A percentile compares a stretch with the other conserved stretches of the same genome.
These are phyloP conservation scores for Cicer cuneatum DNA, from an alignment of 306 rosid genomes.

Conservation along the genomic window DNA sequence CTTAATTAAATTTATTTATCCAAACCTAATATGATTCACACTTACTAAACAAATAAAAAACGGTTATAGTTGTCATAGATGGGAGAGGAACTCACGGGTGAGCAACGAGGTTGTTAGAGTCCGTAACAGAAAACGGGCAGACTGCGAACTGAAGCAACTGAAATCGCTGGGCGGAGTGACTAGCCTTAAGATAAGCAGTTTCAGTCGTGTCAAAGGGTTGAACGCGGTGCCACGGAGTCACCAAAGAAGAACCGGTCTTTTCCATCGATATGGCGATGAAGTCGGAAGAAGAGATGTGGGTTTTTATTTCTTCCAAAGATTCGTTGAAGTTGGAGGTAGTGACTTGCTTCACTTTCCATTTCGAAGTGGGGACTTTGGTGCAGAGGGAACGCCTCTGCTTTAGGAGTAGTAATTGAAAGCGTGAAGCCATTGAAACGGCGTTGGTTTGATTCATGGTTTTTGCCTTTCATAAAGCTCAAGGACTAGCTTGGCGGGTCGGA, in stretches of 20 bases:
- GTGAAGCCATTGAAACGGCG: constrained; percentile 44
- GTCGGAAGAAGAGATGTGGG: constrained; percentile 62
- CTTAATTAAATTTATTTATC: too few relatives aligned
- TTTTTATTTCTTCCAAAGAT: constrained; percentile 60
- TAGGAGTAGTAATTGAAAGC: constrained; percentile 14
- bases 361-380: constrained; percentile 38
- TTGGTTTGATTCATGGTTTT: neutral
- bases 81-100: constrained; percentile 65
- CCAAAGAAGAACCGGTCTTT: constrained; percentile 68
- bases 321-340: constrained; percentile 64
- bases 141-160: constrained; percentile 85
- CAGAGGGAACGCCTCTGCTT: constrained; percentile 57
- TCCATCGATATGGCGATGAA: constrained; percentile 75
- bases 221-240: constrained; percentile 68
- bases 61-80: neutral
- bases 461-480: neutral
- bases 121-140: constrained; percentile 74
- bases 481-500: too few relatives aligned
- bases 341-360: constrained; percentile 80
- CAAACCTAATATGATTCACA: neutral
- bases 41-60: neutral
- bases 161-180: constrained; percentile 70
- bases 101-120: constrained; percentile 59
- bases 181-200: constrained; percentile 73
- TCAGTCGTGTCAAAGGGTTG: constrained; percentile 71